These are phyloP conservation scores for Gymnopilus junonius DNA, from an alignment of 768 basidiomycete genomes.

Conservation along the genomic window DNA sequence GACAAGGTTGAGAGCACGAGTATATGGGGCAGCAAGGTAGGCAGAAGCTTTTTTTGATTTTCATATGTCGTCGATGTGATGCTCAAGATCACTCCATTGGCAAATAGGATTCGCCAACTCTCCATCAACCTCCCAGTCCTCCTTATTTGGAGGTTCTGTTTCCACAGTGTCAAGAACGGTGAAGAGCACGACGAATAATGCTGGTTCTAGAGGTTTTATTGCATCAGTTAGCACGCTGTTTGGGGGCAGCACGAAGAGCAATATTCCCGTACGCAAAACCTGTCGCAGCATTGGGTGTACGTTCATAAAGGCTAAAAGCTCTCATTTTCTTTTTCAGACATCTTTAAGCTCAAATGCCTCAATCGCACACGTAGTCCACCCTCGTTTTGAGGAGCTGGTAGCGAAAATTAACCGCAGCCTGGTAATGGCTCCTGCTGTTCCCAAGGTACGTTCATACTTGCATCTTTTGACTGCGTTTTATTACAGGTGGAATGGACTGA, in stretches of 20 bases:
- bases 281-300: neutral
- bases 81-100: neutral
- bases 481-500: neutral
- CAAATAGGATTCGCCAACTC: constrained; percentile 8
- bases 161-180: neutral
- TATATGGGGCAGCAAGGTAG: constrained; percentile 37
- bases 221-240: constrained; percentile 51
- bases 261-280: constrained; percentile 9
- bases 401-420: constrained; percentile 71
- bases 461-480: neutral
- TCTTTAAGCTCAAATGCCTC: neutral
- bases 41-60: constrained; percentile 2
- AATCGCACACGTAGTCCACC: constrained; percentile 10
- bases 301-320: neutral
- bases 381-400: constrained; percentile 57
- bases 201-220: constrained; percentile 23
- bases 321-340: constrained; percentile 3
- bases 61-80: constrained; percentile 1
- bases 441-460: constrained; percentile 37
- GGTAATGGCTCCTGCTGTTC: constrained; percentile 58
- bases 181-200: neutral
- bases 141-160: constrained; percentile 33
- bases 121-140: constrained; percentile 25
- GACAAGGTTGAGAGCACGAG: constrained; percentile 7
- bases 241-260: constrained; percentile 35